These are phyloP conservation scores for Dictyostelium brefeldianum DNA, from an alignment of 78 protist species.

Conservation along the genomic window DNA sequence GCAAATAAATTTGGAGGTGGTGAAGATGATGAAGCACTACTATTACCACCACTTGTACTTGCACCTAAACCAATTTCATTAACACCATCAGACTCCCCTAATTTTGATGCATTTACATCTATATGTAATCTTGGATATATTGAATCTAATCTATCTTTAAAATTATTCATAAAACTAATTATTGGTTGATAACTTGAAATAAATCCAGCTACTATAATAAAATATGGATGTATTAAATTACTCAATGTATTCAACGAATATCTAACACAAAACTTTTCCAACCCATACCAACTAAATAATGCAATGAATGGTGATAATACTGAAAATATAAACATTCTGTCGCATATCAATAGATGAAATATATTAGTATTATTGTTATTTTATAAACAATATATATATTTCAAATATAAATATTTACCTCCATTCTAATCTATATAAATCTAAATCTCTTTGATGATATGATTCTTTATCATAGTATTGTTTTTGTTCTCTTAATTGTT, in stretches of 20 bases:
- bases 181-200: slow-evolving; percentile 69
- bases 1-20: background rate
- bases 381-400: no score
- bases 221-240: slow-evolving; percentile 70
- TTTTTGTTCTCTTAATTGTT: slow-evolving; percentile 30
- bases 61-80: background rate
- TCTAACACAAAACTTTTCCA: slow-evolving; percentile 38
- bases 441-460: background rate
- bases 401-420: no score
- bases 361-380: no score
- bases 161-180: slow-evolving; percentile 20
- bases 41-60: background rate
- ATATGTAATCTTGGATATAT: background rate
- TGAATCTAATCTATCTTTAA: slow-evolving; percentile 26
- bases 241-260: slow-evolving; percentile 49
- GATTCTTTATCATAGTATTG: slow-evolving; percentile 1
- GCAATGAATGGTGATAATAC: slow-evolving; percentile 47
- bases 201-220: slow-evolving; percentile 48
- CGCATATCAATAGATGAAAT: no score
- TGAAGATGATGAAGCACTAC: background rate
- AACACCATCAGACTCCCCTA: background rate
- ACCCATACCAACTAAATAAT: slow-evolving; percentile 53
- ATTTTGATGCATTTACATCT: background rate
- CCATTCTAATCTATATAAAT: slow-evolving; percentile 55
- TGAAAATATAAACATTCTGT: slow-evolving; percentile 63